A percentile compares a stretch with the other conserved stretches of the same genome.
Evolutionary conservation across 1,284 basidiomycete species (phyloP).

Genomic region (Marasmius oreades): DNA sequence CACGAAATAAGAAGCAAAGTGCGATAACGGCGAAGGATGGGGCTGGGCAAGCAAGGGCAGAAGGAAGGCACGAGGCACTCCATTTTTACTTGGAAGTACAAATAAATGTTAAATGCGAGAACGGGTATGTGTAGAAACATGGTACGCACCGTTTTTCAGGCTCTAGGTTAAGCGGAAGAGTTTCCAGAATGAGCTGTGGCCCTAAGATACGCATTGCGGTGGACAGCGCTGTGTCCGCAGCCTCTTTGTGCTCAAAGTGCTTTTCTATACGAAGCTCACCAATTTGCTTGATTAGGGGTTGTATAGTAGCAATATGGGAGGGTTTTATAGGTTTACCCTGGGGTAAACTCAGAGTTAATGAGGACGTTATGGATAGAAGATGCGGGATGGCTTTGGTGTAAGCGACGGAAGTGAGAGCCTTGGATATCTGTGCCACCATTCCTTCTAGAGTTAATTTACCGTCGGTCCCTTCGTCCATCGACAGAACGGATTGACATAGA

Average conservation of each 20-base stretch:
- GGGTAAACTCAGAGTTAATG: conserved; percentile 46
- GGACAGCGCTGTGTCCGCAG: conserved; percentile 79
- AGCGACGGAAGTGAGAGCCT: conserved; percentile 67
- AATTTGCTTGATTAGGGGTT: conserved; percentile 72
- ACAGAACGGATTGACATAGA: conserved; percentile 63
- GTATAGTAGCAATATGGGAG: conserved; percentile 70
- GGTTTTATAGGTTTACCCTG: conserved; percentile 41
- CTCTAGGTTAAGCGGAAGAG: conserved; percentile 86
- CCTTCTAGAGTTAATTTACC: conserved; percentile 47
- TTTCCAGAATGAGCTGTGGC: conserved; percentile 73
- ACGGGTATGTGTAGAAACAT: not conserved
- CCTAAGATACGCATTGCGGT: conserved; percentile 86
- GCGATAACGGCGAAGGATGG: conserved; percentile 77
- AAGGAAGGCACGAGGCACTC: conserved; percentile 84
- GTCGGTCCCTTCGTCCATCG: conserved; percentile 42
- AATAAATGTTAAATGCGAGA: conserved; percentile 3
- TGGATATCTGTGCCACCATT: conserved; percentile 59
- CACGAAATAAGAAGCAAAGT: conserved; percentile 90
- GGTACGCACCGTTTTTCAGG: conserved; percentile 66
- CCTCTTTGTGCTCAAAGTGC: conserved; percentile 89
- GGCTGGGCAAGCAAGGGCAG: conserved; percentile 85
- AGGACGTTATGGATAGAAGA: conserved; percentile 59
- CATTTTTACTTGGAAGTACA: conserved; percentile 48
- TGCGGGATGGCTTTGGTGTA: conserved; percentile 73
- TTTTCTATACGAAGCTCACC: conserved; percentile 77